Evolutionary conservation across 768 basidiomycete genomes (phyloP).

Genomic region (Leccinum olivaceopallidum): DNA sequence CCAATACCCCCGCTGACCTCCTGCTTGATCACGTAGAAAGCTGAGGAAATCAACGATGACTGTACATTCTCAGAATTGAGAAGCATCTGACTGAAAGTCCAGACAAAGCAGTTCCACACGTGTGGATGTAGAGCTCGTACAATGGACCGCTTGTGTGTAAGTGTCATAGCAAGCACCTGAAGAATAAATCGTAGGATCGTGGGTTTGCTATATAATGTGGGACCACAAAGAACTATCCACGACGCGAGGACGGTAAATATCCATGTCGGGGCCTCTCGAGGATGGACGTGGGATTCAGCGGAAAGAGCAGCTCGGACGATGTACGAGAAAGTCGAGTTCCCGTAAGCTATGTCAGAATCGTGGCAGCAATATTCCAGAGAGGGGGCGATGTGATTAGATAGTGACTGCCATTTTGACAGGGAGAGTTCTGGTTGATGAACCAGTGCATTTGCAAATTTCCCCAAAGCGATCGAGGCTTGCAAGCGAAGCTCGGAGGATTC

Average conservation of each 20-base stretch:
- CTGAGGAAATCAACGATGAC: constrained; percentile 32
- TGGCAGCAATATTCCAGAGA: constrained; percentile 26
- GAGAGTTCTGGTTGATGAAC: constrained; percentile 35
- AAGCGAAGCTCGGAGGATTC: constrained; percentile 20
- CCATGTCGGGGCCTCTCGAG: constrained; percentile 41
- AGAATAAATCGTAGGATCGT: constrained; percentile 40
- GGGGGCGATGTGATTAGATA: constrained; percentile 28
- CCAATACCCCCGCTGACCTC: constrained; percentile 49
- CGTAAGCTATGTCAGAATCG: not conserved
- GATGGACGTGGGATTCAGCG: constrained; percentile 18
- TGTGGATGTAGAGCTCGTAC: constrained; percentile 42
- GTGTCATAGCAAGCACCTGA: constrained; percentile 34
- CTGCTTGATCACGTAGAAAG: constrained; percentile 46
- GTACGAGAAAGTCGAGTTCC: constrained; percentile 23
- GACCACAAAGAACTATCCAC: constrained; percentile 48
- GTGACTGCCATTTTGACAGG: constrained; percentile 21
- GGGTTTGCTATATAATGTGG: constrained; percentile 42
- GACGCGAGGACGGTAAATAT: constrained; percentile 45
- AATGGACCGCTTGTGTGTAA: constrained; percentile 34
- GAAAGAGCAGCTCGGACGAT: constrained; percentile 33
- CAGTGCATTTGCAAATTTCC: constrained; percentile 30
- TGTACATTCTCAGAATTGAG: constrained; percentile 17
- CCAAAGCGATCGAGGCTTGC: constrained; percentile 23
- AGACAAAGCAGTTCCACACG: constrained; percentile 56
- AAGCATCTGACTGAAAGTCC: constrained; percentile 51